Evolutionary conservation across 805 yeast genomes (phyloP).

Genomic region (Naumovozyma castellii): DNA sequence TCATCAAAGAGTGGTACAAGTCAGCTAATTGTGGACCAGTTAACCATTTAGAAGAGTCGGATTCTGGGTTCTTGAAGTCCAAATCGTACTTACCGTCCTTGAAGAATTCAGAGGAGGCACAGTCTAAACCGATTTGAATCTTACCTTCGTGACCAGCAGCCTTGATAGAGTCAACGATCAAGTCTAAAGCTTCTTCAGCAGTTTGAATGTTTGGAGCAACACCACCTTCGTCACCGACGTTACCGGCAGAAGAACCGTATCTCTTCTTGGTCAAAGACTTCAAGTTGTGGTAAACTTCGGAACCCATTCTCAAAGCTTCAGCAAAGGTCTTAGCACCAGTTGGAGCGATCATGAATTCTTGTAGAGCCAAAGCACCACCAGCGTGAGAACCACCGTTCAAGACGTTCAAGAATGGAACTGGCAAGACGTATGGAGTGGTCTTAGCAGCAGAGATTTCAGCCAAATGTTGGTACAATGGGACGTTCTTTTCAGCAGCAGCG

Average conservation of each 20-base stretch:
- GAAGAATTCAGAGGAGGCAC: constrained; percentile 97
- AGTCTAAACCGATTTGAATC: constrained; percentile 87
- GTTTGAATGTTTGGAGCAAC: constrained; percentile 96
- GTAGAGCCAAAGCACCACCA: constrained; percentile 98
- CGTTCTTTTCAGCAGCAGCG: constrained; percentile 91
- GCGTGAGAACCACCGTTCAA: constrained; percentile 99
- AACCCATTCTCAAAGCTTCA: constrained; percentile 93
- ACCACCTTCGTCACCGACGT: constrained; percentile 99
- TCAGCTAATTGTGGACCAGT: constrained; percentile 79
- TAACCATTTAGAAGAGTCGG: constrained; percentile 86
- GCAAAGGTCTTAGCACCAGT: constrained; percentile 80
- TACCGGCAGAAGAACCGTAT: constrained; percentile 98
- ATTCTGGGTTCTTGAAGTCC: constrained; percentile 96
- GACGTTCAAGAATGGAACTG: constrained; percentile 98
- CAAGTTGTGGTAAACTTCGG: constrained; percentile 96
- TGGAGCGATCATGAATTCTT: constrained; percentile 99
- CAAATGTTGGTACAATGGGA: constrained; percentile 89
- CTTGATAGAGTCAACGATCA: constrained; percentile 81
- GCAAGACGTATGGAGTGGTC: constrained; percentile 83
- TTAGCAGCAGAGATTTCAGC: constrained; percentile 61
- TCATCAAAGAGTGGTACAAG: constrained; percentile 68
- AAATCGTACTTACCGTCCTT: constrained; percentile 94
- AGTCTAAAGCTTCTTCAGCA: constrained; percentile 95
- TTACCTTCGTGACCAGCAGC: constrained; percentile 92
- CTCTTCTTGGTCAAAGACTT: constrained; percentile 86